Percentiles rank a stretch among this genome's conserved stretches.
Conservation (phyloP, 2,329 filamentous ascomycete genomes). For the Botrytis squamosa region DNA sequence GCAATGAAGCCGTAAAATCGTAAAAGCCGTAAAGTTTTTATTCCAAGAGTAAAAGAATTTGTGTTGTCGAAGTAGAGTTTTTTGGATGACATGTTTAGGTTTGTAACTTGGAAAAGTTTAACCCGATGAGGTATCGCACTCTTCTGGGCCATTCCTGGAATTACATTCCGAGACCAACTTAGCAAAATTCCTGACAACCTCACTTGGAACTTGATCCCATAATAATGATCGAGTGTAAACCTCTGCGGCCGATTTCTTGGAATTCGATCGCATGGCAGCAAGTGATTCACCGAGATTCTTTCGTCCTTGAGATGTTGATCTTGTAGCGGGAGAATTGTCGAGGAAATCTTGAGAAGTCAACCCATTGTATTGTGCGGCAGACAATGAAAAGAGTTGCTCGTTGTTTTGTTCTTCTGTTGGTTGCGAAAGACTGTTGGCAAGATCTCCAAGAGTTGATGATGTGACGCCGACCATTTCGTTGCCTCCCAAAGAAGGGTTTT, state of each 20-base stretch:
- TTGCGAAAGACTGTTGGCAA: constrained; percentile 67
- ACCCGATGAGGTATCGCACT: constrained; percentile 27
- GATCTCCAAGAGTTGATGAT: constrained; percentile 62
- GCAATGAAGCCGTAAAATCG: constrained; percentile 32
- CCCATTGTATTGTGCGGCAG: constrained; percentile 83
- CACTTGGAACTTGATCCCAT: constrained; percentile 89
- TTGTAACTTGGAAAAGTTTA: not conserved
- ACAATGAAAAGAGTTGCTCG: constrained; percentile 84
- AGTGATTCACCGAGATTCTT: constrained; percentile 79
- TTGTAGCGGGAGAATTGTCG: constrained; percentile 49
- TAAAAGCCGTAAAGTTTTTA: constrained; percentile 28
- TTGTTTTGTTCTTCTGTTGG: constrained; percentile 82
- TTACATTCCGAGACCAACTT: constrained; percentile 82
- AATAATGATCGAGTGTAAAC: constrained; percentile 90
- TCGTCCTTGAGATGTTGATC: constrained; percentile 60
- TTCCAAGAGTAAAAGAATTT: constrained; percentile 6
- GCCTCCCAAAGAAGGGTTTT: constrained; percentile 44
- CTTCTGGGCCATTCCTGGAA: constrained; percentile 38
- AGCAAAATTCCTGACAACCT: constrained; percentile 90
- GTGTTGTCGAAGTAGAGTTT: constrained; percentile 23
- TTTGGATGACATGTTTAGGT: not conserved
- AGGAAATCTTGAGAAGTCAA: constrained; percentile 75
- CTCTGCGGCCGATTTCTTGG: constrained; percentile 75
- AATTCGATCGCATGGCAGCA: constrained; percentile 69
- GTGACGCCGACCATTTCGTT: constrained; percentile 50